These are phyloP conservation scores for Hygrocybe punicea DNA, from an alignment of 768 basidiomycete genomes.

Conservation along the genomic window DNA sequence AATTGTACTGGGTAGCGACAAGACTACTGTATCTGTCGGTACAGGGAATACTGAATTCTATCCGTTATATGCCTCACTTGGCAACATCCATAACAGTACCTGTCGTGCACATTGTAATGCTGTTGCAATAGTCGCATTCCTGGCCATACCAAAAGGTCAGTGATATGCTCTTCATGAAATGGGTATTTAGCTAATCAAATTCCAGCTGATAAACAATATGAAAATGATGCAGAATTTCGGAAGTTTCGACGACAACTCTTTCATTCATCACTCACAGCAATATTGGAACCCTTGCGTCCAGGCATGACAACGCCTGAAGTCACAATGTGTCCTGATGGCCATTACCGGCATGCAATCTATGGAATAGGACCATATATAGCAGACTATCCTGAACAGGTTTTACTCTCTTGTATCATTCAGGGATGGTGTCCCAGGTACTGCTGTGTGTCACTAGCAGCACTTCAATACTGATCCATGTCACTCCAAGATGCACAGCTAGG, in stretches of 20 bases:
- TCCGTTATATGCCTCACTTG: conserved; percentile 32
- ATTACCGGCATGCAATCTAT: conserved; percentile 28
- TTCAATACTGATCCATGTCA: background rate
- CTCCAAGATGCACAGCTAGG: conserved; percentile 23
- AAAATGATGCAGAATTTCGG: conserved; percentile 18
- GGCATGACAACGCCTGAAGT: conserved; percentile 27
- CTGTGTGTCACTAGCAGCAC: background rate
- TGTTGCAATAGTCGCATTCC: conserved; percentile 30
- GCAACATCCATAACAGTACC: conserved; percentile 27
- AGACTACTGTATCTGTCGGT: conserved; percentile 41
- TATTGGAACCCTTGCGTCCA: conserved; percentile 18
- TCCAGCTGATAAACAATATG: conserved; percentile 4
- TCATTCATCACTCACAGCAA: conserved; percentile 26
- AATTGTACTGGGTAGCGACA: conserved; percentile 38
- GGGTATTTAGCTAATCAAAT: background rate
- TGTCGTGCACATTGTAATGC: conserved; percentile 29
- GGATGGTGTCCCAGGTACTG: conserved; percentile 29
- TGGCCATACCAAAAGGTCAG: conserved; percentile 37
- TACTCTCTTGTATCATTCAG: conserved; percentile 31
- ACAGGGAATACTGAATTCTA: conserved; percentile 41
- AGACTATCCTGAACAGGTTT: conserved; percentile 39
- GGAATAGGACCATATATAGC: conserved; percentile 38
- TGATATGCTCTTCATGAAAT: background rate
- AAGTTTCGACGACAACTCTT: conserved; percentile 31
- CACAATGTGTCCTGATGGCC: conserved; percentile 25